These are phyloP conservation scores for Acanthamoeba lenticulata DNA, from an alignment of 208 protist genomes.

Conservation along the genomic window DNA sequence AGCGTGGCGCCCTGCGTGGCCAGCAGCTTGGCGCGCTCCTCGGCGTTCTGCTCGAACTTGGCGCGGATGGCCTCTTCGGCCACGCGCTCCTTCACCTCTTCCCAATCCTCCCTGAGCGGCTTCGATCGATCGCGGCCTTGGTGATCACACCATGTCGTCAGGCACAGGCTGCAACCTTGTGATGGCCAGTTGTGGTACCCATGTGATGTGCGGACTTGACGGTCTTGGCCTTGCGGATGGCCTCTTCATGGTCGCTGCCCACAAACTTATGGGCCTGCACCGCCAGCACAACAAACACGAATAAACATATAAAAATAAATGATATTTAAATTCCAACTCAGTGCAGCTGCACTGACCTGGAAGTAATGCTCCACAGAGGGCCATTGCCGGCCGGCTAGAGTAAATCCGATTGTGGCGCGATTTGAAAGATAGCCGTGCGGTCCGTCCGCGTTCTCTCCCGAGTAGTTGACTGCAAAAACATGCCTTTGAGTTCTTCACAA, in stretches of 20 bases:
- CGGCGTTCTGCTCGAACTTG: constrained; percentile 23
- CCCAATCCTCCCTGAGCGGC: constrained; percentile 2
- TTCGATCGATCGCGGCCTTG: not conserved
- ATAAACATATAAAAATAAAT: not conserved
- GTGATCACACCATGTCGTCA: not conserved
- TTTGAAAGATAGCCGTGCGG: not conserved
- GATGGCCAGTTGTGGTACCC: too few species aligned
- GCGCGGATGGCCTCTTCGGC: not conserved
- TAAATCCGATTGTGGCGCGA: not conserved
- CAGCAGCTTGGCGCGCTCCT: not conserved
- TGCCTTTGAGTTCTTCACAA: too few species aligned
- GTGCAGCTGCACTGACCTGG: not conserved
- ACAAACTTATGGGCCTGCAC: constrained; percentile 4
- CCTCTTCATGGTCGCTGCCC: not conserved
- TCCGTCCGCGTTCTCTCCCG: not conserved
- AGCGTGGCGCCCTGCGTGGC: not conserved
- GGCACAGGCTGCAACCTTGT: not conserved
- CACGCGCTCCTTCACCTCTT: constrained; percentile 10
- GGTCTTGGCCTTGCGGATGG: constrained; percentile 16
- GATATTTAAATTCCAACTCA: too few species aligned
- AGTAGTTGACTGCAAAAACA: not conserved
- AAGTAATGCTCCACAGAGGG: constrained; percentile 37
- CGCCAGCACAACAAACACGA: not conserved
- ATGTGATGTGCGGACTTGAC: constrained; percentile 2
- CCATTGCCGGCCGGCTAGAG: not conserved